phyloP scores from a whole-genome alignment of 768 basidiomycete species.

The Hydnum rufescens region DNA sequence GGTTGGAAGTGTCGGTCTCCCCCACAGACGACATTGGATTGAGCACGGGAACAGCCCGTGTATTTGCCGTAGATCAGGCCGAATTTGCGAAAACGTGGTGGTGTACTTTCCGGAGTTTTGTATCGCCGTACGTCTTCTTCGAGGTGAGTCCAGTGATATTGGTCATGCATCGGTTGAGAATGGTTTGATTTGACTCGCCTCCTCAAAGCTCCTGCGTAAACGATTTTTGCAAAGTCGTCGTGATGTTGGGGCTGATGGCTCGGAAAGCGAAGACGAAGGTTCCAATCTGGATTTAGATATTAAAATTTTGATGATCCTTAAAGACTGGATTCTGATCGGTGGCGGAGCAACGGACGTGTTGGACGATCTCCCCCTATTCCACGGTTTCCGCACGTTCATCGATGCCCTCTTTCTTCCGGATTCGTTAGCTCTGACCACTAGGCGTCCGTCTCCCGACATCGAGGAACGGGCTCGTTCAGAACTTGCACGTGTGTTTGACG shows the following conservation, averaged over 20 bases:
- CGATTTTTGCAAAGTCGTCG: background rate
- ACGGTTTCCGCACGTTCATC: conserved; percentile 40
- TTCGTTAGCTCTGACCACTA: too few species aligned
- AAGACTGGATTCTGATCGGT: conserved; percentile 52
- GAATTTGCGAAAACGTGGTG: conserved; percentile 71
- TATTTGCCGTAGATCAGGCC: conserved; percentile 46
- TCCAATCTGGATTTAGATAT: conserved; percentile 7
- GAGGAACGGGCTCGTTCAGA: conserved; percentile 24
- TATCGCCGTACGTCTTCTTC: conserved; percentile 64
- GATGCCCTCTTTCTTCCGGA: conserved; percentile 12
- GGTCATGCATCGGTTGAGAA: background rate
- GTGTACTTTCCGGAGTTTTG: conserved; percentile 64
- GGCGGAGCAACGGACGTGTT: conserved; percentile 64
- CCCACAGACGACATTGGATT: conserved; percentile 79
- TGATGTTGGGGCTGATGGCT: background rate
- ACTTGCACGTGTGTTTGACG: conserved; percentile 28
- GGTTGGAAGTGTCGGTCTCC: conserved; percentile 56
- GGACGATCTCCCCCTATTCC: conserved; percentile 46
- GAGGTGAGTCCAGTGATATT: conserved; percentile 33
- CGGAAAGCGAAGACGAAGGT: background rate
- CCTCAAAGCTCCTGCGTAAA: conserved; percentile 3
- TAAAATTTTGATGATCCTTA: conserved; percentile 19
- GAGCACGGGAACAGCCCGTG: conserved; percentile 58
- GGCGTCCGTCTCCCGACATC: too few species aligned
- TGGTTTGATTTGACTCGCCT: background rate